Conservation (phyloP, 2,329 filamentous ascomycete species). For the Sclerotinia subarctica region DNA sequence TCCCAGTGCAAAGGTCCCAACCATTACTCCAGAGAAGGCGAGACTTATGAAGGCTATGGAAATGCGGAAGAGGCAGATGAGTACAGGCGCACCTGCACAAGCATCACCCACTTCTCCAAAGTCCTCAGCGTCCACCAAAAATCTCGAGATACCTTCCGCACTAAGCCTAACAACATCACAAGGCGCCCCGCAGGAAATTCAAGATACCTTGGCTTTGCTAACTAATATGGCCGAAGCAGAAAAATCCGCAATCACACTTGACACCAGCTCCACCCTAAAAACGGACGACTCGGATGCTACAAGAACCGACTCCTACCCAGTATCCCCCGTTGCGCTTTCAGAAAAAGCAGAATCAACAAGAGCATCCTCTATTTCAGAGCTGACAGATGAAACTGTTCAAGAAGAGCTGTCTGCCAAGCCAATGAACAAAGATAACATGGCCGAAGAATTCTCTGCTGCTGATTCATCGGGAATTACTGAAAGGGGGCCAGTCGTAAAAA, state of each 20-base stretch:
- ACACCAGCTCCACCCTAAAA: conserved; percentile 43
- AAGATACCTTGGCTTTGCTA: conserved; percentile 31
- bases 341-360: conserved; percentile 59
- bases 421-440: conserved; percentile 10
- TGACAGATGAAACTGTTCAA: conserved; percentile 57
- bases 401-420: conserved; percentile 28
- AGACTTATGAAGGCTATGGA: conserved; percentile 93
- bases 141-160: conserved; percentile 19
- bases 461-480: neutral
- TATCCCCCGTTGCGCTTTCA: conserved; percentile 54
- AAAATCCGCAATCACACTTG: conserved; percentile 55
- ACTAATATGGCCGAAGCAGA: conserved; percentile 40
- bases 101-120: conserved; percentile 15
- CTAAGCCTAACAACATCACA: conserved; percentile 9
- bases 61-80: conserved; percentile 77
- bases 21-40: conserved; percentile 85
- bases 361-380: conserved; percentile 62
- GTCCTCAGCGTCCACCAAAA: conserved; percentile 16
- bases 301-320: conserved; percentile 55
- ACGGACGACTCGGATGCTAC: conserved; percentile 39
- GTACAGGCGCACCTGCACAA: conserved; percentile 28
- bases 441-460: neutral
- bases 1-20: conserved; percentile 38
- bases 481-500: neutral
- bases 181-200: conserved; percentile 27